A percentile compares a stretch with the other conserved stretches of the same genome.
phyloP scores from a whole-genome alignment of 108 stramenopile genomes.

The Fragilaria radians region DNA sequence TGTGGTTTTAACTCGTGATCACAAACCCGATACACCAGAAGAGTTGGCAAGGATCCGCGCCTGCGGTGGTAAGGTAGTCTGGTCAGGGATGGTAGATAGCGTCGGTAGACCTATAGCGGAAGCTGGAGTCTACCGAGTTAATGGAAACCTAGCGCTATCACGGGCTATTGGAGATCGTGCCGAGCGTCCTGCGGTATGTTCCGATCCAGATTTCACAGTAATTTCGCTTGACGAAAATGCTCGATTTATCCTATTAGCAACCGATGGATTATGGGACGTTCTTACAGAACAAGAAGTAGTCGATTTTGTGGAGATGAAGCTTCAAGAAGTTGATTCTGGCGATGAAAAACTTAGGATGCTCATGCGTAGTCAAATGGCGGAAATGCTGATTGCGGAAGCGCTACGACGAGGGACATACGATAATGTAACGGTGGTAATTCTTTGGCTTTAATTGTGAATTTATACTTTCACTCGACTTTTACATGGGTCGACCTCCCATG shows the following conservation, averaged over 20 bases:
- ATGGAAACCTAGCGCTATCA: conserved; percentile 92
- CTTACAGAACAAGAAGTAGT: conserved; percentile 76
- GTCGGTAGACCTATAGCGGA: conserved; percentile 39
- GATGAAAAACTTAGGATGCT: background rate
- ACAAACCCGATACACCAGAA: conserved; percentile 69
- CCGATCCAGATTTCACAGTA: conserved; percentile 71
- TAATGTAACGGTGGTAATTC: conserved; percentile 77
- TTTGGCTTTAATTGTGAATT: conserved; percentile 53
- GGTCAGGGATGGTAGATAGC: conserved; percentile 49
- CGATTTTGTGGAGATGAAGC: conserved; percentile 45
- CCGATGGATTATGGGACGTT: conserved; percentile 92
- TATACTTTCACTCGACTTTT: conserved; percentile 5
- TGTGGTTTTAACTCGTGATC: conserved; percentile 69
- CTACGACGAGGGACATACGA: conserved; percentile 72
- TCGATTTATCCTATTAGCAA: conserved; percentile 18
- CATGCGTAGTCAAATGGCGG: conserved; percentile 31
- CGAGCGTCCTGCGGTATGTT: conserved; percentile 80
- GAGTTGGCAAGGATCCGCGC: conserved; percentile 59
- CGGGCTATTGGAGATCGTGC: conserved; percentile 91
- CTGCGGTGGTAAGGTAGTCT: conserved; percentile 64
- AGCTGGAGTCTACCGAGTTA: conserved; percentile 87
- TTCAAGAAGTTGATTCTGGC: background rate
- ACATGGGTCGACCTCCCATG: conserved; percentile 51
- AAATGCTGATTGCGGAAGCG: conserved; percentile 68
- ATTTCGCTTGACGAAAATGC: conserved; percentile 34